These are phyloP conservation scores for Gliomastix tumulicola DNA, from an alignment of 2,329 filamentous ascomycete genomes.

Conservation along the genomic window DNA sequence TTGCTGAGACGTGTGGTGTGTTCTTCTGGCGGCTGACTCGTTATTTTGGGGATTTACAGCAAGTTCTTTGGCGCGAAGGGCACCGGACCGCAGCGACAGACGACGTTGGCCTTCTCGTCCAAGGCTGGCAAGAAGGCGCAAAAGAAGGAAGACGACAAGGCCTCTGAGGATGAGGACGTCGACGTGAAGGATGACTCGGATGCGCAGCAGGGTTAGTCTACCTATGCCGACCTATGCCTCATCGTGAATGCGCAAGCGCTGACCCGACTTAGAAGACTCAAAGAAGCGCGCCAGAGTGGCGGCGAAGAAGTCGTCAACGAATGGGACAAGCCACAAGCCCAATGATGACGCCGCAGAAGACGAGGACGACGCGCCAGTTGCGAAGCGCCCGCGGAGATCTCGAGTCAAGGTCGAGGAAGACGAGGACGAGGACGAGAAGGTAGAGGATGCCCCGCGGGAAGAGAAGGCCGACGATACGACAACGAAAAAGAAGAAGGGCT, in stretches of 20 bases:
- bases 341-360: too few relatives aligned
- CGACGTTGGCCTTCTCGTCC: slow-evolving; percentile 69
- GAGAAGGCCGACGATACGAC: slow-evolving; percentile 4
- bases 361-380: slow-evolving; percentile 52
- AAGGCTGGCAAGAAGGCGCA: slow-evolving; percentile 33
- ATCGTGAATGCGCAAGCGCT: not conserved
- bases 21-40: slow-evolving; percentile 3
- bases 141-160: slow-evolving; percentile 23
- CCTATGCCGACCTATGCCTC: too few relatives aligned
- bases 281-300: too few relatives aligned
- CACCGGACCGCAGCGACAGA: slow-evolving; percentile 59
- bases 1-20: not conserved
- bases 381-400: slow-evolving; percentile 47
- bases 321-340: too few relatives aligned
- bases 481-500: not conserved
- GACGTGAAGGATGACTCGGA: slow-evolving; percentile 21
- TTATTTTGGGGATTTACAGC: slow-evolving; percentile 34
- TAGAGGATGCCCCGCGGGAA: slow-evolving; percentile 25
- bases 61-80: slow-evolving; percentile 73
- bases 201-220: slow-evolving; percentile 26
- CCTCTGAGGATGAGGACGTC: slow-evolving; percentile 16
- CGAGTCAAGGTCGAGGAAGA: slow-evolving; percentile 45
- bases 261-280: slow-evolving; percentile 20
- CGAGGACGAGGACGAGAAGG: slow-evolving; percentile 39
- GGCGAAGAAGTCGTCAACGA: too few relatives aligned